Conservation (phyloP, 495 filamentous ascomycete genomes). For the Delitschia confertaspora region DNA sequence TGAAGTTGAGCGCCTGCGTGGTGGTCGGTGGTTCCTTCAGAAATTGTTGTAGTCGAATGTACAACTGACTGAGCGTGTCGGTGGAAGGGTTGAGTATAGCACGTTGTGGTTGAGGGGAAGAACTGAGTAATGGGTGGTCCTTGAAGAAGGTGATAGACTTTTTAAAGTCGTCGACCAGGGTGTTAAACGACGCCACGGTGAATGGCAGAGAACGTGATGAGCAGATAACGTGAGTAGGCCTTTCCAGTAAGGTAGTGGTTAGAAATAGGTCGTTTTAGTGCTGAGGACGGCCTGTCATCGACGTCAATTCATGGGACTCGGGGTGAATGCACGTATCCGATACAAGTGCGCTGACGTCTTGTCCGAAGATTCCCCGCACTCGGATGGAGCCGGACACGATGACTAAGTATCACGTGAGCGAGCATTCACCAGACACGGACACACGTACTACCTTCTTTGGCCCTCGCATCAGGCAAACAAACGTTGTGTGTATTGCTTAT, state of each 20-base stretch:
- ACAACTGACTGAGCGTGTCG: constrained; percentile 1
- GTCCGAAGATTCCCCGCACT: too few species aligned
- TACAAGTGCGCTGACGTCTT: too few species aligned
- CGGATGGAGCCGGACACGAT: too few species aligned
- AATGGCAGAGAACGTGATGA: background rate
- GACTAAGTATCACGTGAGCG: too few species aligned
- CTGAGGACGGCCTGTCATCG: constrained; percentile 1
- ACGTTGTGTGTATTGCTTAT: too few species aligned
- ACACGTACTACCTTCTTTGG: too few species aligned
- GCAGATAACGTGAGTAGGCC: constrained; percentile 8
- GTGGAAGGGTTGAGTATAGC: background rate
- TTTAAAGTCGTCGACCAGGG: constrained; percentile 17
- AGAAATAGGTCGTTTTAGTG: background rate
- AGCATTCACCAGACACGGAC: too few species aligned
- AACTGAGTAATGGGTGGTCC: constrained; percentile 15
- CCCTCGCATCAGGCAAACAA: too few species aligned
- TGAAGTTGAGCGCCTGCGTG: background rate
- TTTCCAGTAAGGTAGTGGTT: constrained; percentile 10
- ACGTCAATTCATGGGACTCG: too few species aligned
- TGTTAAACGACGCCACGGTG: constrained; percentile 25
- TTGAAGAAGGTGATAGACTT: constrained; percentile 21
- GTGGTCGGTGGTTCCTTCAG: constrained; percentile 5
- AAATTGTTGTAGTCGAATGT: background rate
- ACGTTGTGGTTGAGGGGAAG: background rate
- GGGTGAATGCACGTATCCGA: too few species aligned